Evolutionary conservation across 1,139 yeast species (phyloP), one percentile per base, ranked within the genome.

Genomic region (Casaregolazyma suthepensis): DNA sequence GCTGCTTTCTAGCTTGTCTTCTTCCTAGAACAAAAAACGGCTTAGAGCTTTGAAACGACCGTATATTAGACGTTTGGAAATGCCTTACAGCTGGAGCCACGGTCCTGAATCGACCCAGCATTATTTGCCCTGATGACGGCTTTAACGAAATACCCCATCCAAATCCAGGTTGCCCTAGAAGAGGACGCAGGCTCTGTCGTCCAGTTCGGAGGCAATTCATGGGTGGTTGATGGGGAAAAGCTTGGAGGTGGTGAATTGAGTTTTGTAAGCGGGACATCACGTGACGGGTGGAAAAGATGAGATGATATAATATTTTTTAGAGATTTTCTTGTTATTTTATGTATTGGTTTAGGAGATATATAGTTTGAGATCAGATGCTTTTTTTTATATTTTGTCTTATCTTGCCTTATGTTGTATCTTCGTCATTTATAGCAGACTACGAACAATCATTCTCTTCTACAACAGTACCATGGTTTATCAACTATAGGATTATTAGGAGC

Each of bases 1-100:
- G 43, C 37, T 44, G 38, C 26, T 45, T 48, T 29, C 49, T 48
- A 12, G 37, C 26, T 37, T 43, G 43, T 23, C 47, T 35, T 29
- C 46, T 29, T 23, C 19, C 19, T 4, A 12, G 29, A 20, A 19
- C 35, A 17, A 20, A 9, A 19, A 10, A 10, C 10, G 23, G 35
- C 5, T 44, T 10, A 5, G 35, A 12, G n/a, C 4, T 23, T 13
- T 20, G 29, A 22, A 23, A 22, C 2, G 15, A n/a, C 15, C 18
- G 18, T 22, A 22, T 13, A 35, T 6, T 35, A 13, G 40, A 35
- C 40, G 40, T 35, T 13, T 35, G 40, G 17, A 35, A 35, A 35
- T 35, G 15, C 40, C 40, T 35, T 35, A 7, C 40, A 35, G 7
- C 17, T 15, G 40, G 17, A 13, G 40, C 17, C 17, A 26, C 31